These are phyloP conservation scores for Desmodesmus armatus DNA, from an alignment of 139 green algal genomes.

Conservation along the genomic window DNA sequence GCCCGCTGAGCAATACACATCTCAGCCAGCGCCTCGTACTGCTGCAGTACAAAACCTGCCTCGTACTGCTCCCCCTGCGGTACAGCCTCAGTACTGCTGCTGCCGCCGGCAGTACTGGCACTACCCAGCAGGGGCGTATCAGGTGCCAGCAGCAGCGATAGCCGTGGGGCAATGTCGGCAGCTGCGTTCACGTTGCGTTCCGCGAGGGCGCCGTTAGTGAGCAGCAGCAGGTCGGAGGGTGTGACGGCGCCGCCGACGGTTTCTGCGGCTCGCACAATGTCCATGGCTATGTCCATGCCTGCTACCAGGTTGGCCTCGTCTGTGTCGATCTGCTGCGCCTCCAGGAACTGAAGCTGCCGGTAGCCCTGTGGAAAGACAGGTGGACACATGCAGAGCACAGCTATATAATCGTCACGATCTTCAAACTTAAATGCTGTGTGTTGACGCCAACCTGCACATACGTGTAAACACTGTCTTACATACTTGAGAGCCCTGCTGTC, in stretches of 20 bases:
- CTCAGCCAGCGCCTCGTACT: constrained; percentile 19
- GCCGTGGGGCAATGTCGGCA: neutral
- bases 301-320: constrained; percentile 31
- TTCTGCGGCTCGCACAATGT: constrained; percentile 31
- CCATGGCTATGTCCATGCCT: constrained; percentile 33
- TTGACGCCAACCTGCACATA: too few species aligned
- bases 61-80: neutral
- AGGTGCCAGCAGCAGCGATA: constrained; percentile 4
- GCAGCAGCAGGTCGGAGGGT: neutral
- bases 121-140: too few species aligned
- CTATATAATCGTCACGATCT: too few species aligned
- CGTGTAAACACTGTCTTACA: too few species aligned
- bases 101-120: neutral
- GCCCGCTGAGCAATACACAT: constrained; percentile 24
- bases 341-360: constrained; percentile 14
- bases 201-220: neutral
- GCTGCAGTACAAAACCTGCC: neutral
- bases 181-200: constrained; percentile 14
- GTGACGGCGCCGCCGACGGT: neutral
- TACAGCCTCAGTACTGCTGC: neutral
- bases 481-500: too few species aligned
- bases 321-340: constrained; percentile 16
- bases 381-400: neutral
- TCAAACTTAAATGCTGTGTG: too few species aligned
- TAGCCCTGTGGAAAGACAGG: constrained; percentile 13